Evolutionary conservation across 495 filamentous ascomycete genomes (phyloP).

Genomic region (Apodospora peruviana): DNA sequence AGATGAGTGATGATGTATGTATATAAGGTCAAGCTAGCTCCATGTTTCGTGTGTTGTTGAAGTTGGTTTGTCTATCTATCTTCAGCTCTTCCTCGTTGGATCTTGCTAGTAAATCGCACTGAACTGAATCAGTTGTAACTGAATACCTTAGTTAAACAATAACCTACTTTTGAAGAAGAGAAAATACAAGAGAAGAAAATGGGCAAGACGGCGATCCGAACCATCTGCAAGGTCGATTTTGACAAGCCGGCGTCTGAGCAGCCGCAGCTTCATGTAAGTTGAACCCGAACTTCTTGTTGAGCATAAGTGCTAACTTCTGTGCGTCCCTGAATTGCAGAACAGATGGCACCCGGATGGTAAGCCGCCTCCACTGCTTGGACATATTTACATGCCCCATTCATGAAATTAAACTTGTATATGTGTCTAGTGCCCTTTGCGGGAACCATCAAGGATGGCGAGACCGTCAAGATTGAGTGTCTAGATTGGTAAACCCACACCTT

Average conservation of each 20-base stretch:
- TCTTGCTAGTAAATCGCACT: too few relatives aligned
- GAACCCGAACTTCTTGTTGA: too few relatives aligned
- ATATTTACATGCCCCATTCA: not conserved
- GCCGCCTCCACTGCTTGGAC: conserved; percentile 10
- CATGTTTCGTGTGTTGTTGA: not conserved
- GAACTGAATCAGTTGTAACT: too few relatives aligned
- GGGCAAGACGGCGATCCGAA: conserved; percentile 51
- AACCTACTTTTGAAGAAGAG: not conserved
- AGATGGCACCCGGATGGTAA: conserved; percentile 90
- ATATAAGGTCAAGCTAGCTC: not conserved
- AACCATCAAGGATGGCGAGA: conserved; percentile 77
- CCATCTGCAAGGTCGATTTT: conserved; percentile 69
- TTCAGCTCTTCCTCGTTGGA: too few relatives aligned
- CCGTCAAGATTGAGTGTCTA: conserved; percentile 92
- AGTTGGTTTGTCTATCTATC: not conserved
- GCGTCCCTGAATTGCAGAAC: conserved; percentile 49
- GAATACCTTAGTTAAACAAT: not conserved
- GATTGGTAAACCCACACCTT: conserved; percentile 58
- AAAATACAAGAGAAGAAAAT: conserved; percentile 12
- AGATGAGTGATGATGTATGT: not conserved
- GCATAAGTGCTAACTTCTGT: not conserved
- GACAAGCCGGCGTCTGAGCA: conserved; percentile 74
- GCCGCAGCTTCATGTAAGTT: conserved; percentile 65
- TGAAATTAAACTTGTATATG: not conserved
- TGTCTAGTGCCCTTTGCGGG: conserved; percentile 64